Evolutionary conservation across 1,284 basidiomycete species (phyloP), one percentile per base, ranked within the genome.

Genomic region (Pseudozyma hubeiensis): DNA sequence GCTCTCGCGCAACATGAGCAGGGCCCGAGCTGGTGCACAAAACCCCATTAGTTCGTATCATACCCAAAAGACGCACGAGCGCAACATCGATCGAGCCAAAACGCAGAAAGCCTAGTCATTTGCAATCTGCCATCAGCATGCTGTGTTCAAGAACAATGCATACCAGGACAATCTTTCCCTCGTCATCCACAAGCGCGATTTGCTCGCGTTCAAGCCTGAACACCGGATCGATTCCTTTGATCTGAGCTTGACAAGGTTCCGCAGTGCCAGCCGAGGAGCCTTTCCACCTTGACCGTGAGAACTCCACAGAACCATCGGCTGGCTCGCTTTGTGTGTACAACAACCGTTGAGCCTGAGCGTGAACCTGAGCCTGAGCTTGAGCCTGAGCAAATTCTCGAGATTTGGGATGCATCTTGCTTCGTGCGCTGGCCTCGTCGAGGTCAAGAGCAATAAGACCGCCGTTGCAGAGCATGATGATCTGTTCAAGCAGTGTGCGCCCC

Each of bases 1-100:
- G 35, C 53, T 50, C n/a, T 63, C 61, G 9, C 35, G 56, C 13
- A 51, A 51, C 34, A 52, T 59, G 49, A 41, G 45, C n/a, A 31
- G 51, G 19, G 45, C 37, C 17, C 54, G 46, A 31, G 46, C 50
- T 29, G 50, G 50, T 17, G 49, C 53, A 8, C 54, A 55, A 9
- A 37, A 51, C 9, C 52, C 40, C 11, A 65, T 40, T 37, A 44
- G 35, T 16, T 45, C 56, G 46, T 39, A 49, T 17, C 33, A 19
- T 3, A 30, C 9, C 17, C 5, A n/a, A 45, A 7, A 53, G 24
- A 50, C 31, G 2, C 43, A 53, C 17, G 52, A 54, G 10, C 63
- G 53, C 51, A 29, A 44, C 29, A 45, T 57, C 6, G 16, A 51
- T 17, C 56, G 43, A 30, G 30, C 39, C 1, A 59, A 30, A 29